Evolutionary conservation across 129 eudicot genomes (phyloP).

Genomic region (Kitagawia praeruptora): DNA sequence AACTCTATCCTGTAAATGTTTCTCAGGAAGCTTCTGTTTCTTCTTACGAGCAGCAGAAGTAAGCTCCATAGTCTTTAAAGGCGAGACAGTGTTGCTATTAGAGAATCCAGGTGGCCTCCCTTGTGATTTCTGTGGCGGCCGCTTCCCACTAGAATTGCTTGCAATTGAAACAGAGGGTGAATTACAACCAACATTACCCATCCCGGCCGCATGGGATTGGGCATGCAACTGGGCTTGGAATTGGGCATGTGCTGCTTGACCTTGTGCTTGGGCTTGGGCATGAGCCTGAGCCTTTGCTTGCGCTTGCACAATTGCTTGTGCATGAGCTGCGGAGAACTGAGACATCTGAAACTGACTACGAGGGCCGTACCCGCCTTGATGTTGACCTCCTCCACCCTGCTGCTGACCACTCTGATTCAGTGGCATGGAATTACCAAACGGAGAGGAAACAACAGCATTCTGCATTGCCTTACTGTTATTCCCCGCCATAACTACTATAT

Average conservation of each 20-base stretch:
- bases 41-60: constrained; percentile 58
- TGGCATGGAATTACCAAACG: constrained; percentile 47
- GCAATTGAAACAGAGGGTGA: constrained; percentile 37
- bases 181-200: constrained; percentile 24
- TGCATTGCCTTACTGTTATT: constrained; percentile 52
- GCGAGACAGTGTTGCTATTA: constrained; percentile 33
- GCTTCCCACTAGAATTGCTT: constrained; percentile 43
- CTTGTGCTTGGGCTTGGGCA: constrained; percentile 17
- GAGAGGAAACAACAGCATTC: constrained; percentile 44
- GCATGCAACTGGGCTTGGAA: constrained; percentile 50
- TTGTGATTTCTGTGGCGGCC: constrained; percentile 44
- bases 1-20: constrained; percentile 57
- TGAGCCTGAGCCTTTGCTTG: constrained; percentile 48
- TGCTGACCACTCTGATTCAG: constrained; percentile 35
- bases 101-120: constrained; percentile 66
- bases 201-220: too few species aligned
- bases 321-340: constrained; percentile 55
- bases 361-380: constrained; percentile 43
- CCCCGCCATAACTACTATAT: constrained; percentile 31
- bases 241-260: constrained; percentile 56
- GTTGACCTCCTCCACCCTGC: constrained; percentile 31
- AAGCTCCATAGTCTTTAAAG: constrained; percentile 58
- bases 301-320: constrained; percentile 56
- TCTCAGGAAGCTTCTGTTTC: constrained; percentile 80
- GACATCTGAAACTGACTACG: constrained; percentile 52